Base-by-base conservation (phyloP, 768 basidiomycete genomes). In the Candolleomyces aberdarensis region DNA sequence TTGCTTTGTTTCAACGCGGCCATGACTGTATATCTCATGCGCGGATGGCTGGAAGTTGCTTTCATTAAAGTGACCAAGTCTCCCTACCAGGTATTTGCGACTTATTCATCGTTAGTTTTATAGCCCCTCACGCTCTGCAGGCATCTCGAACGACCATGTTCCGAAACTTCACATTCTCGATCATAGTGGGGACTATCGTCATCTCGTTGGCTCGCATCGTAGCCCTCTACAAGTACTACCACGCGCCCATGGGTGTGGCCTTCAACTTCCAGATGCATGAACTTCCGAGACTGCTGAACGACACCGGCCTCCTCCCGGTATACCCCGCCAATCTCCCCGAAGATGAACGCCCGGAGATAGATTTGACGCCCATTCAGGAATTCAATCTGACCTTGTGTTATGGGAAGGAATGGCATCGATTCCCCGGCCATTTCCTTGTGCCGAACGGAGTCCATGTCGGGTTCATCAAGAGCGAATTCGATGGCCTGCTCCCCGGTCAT, bases 391-490 rank as follows among this genome's bases (percentile, higher is more conserved):
- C 80, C 31, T 69, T 99, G 1, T 99, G 97, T 74, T 79, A 91
- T 55, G 93, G 89, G 52, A 96, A 95, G 72, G 97, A 99, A 74
- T 99, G 97, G 97, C 80, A 98, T 70, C 83, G 96, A 22, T 99
- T 94, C 80, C 92, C 95, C 3, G 86, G 93, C 3, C 89, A 91
- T 71, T 98, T 91, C 73, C 82, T 96, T 52, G 82, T 98, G 20
- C 95, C 96, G 1, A 83, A 88, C 60, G 90, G 85, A 29, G 76
- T 98, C 60, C 80, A 85, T 29, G 86, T 96, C n/a, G 82, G 88
- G 60, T 98, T 94, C 74, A 78, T 98, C 72, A 92, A 94, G 78
- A 94, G 90, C 73, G 94, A 90, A 60, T 98, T 98, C 66, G 83
- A 88, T 63, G 96, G 94, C 10, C 82, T 93, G 69, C 78, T 99